phyloP scores from a whole-genome alignment of 352 stramenopile genomes.

The Pythium rishiriense region DNA sequence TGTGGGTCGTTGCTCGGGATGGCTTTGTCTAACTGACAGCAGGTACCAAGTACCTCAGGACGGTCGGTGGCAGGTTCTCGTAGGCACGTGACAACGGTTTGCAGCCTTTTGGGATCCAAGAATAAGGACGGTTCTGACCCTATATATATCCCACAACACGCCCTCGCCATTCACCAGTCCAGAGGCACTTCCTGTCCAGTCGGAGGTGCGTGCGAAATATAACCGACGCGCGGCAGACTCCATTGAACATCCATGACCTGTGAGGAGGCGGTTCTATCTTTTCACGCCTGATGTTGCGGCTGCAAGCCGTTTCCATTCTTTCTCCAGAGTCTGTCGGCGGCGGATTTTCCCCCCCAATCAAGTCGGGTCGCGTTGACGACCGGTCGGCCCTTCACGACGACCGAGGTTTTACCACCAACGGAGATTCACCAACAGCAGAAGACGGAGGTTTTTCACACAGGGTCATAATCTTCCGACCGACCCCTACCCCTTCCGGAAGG shows the following conservation, averaged over 20 bases:
- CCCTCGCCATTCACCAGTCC: neutral
- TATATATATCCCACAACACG: neutral
- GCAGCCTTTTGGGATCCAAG: too few relatives aligned
- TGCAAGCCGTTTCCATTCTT: neutral
- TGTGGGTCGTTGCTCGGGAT: neutral
- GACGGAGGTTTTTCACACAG: slow-evolving; percentile 15
- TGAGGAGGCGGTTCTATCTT: neutral
- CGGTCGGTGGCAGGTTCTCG: slow-evolving; percentile 7
- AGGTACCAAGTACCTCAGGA: neutral
- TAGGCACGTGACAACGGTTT: neutral
- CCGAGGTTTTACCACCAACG: slow-evolving; percentile 6
- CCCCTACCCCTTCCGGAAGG: slow-evolving; percentile 6
- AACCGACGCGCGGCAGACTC: neutral
- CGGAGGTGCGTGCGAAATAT: neutral
- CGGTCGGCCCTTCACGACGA: slow-evolving; percentile 4
- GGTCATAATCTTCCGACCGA: slow-evolving; percentile 27
- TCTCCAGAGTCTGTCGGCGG: neutral
- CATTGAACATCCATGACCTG: neutral
- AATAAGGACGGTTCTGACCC: neutral
- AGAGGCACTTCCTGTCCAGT: neutral
- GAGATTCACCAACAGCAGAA: neutral
- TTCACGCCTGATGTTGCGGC: too few relatives aligned
- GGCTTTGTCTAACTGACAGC: neutral
- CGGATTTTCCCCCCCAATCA: slow-evolving; percentile 7
- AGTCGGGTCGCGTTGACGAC: slow-evolving; percentile 1